Conservation (phyloP, 192 early-diverging fungal genomes). For the Gonapodya sp. region DNA sequence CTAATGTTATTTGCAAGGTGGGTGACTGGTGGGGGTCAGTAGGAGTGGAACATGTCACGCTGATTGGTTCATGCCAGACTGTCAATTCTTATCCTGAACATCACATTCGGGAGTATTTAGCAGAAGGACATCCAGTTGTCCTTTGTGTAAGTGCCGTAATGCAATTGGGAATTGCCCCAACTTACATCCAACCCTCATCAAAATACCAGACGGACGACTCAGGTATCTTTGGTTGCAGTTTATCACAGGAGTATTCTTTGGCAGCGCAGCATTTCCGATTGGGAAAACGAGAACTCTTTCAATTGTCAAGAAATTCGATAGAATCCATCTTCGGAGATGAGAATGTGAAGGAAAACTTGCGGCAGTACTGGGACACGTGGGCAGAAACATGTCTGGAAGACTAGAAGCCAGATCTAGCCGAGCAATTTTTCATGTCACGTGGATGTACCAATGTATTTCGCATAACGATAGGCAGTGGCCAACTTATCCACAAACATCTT, state of each 20-base stretch:
- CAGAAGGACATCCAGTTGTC: slow-evolving; percentile 30
- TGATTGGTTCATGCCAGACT: too few relatives aligned
- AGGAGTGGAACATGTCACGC: too few relatives aligned
- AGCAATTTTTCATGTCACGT: too few relatives aligned
- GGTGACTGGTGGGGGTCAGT: background rate
- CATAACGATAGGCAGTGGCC: too few relatives aligned
- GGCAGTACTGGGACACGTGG: background rate
- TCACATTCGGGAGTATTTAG: slow-evolving; percentile 36
- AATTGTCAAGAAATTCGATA: slow-evolving; percentile 26
- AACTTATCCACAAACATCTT: too few relatives aligned
- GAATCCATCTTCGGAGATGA: slow-evolving; percentile 32
- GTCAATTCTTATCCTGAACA: slow-evolving; percentile 37
- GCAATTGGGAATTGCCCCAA: too few relatives aligned
- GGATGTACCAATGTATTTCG: too few relatives aligned
- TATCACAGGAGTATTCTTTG: slow-evolving; percentile 19
- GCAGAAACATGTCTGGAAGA: too few relatives aligned
- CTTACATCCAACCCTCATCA: too few relatives aligned
- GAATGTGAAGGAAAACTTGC: slow-evolving; percentile 14
- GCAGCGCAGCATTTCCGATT: slow-evolving; percentile 27
- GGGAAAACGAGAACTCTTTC: slow-evolving; percentile 23
- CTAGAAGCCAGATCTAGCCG: too few relatives aligned
- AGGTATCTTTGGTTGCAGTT: slow-evolving; percentile 16
- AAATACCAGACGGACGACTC: slow-evolving; percentile 21
- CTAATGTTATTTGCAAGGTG: slow-evolving; percentile 42
- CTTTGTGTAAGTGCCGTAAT: slow-evolving; percentile 30